Evolutionary conservation across 169 alveolate genomes (phyloP).

Genomic region (Fabrea salina): DNA sequence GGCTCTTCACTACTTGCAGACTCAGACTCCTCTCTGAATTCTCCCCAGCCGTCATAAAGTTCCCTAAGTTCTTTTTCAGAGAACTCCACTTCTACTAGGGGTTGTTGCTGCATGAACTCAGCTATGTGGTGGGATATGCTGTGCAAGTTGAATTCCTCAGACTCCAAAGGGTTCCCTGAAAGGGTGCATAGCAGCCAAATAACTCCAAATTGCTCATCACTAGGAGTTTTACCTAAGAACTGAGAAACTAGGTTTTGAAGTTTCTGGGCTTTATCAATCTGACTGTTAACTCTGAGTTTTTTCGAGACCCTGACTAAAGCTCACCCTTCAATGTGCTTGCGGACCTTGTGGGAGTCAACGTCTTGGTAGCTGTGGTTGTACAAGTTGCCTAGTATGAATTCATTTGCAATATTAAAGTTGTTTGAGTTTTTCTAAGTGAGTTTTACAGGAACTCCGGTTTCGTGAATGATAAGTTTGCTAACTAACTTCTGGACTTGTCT

Average conservation of each 20-base stretch:
- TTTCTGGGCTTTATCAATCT: slow-evolving; percentile 22
- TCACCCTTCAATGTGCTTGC: neutral
- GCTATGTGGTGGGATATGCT: neutral
- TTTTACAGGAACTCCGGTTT: slow-evolving; percentile 1
- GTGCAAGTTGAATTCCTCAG: neutral
- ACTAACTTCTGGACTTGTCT: neutral
- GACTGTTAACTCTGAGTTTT: slow-evolving; percentile 4
- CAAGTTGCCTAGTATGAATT: neutral
- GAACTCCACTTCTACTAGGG: neutral
- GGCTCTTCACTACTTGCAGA: neutral
- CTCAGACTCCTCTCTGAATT: too few relatives aligned
- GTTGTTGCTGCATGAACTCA: neutral
- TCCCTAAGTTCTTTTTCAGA: neutral
- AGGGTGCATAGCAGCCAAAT: neutral
- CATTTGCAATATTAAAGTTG: slow-evolving; percentile 1
- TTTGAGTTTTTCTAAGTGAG: neutral
- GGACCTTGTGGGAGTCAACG: slow-evolving; percentile 5
- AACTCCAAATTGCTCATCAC: neutral
- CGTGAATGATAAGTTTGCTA: neutral
- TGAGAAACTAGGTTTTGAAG: neutral
- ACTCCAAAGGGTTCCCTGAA: neutral
- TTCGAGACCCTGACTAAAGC: neutral
- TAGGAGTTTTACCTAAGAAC: neutral
- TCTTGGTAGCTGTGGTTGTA: slow-evolving; percentile 18
- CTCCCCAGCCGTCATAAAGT: neutral